These are phyloP conservation scores for Ophiosphaerella korrae DNA, from an alignment of 2,329 filamentous ascomycete species.

Conservation along the genomic window DNA sequence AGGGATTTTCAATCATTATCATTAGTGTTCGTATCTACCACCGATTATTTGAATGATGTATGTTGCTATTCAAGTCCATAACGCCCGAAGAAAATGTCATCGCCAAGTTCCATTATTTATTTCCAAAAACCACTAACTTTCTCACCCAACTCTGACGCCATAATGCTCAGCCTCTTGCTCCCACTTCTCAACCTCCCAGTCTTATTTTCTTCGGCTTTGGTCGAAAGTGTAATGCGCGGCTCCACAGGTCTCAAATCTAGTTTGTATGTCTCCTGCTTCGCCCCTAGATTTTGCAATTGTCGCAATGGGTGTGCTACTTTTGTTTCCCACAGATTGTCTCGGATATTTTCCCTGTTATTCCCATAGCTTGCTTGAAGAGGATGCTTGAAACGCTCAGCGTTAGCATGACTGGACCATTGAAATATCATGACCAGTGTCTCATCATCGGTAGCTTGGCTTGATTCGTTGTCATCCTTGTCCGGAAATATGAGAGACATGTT, in stretches of 20 bases:
- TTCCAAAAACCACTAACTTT: slow-evolving; percentile 34
- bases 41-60: too few species aligned
- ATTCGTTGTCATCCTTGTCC: slow-evolving; percentile 16
- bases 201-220: slow-evolving; percentile 5
- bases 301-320: slow-evolving; percentile 33
- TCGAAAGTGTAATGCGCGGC: slow-evolving; percentile 15
- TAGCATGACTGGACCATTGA: slow-evolving; percentile 32
- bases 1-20: too few species aligned
- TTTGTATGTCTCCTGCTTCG: slow-evolving; percentile 26
- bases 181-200: slow-evolving; percentile 24
- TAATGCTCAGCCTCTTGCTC: slow-evolving; percentile 29
- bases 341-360: slow-evolving; percentile 25
- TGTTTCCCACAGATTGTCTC: slow-evolving; percentile 30
- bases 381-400: slow-evolving; percentile 37
- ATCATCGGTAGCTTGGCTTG: slow-evolving; percentile 12
- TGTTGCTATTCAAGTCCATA: too few species aligned
- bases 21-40: too few species aligned
- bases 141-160: slow-evolving; percentile 31
- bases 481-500: slow-evolving; percentile 28
- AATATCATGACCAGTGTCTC: slow-evolving; percentile 40
- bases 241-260: slow-evolving; percentile 35
- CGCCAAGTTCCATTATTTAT: background rate
- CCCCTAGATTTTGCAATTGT: slow-evolving; percentile 30
- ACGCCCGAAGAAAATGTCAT: background rate
- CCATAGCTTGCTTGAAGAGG: slow-evolving; percentile 33